phyloP scores from a whole-genome alignment of 257 asterid genomes.

The Nicotiana knightiana region DNA sequence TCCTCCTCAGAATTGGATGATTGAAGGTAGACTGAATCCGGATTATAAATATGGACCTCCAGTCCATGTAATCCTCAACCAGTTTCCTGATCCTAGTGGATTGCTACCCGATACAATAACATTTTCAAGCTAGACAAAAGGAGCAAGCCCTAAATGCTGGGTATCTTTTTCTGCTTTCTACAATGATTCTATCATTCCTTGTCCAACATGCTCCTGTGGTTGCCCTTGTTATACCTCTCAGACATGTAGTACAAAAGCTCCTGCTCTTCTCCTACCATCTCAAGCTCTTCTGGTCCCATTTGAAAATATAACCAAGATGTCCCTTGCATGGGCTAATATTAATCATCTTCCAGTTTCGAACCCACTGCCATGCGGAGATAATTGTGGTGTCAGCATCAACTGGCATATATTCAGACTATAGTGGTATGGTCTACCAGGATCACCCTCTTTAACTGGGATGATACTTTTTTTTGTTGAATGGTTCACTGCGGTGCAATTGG shows the following conservation, averaged over 20 bases:
- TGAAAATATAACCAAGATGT: slow-evolving; percentile 47
- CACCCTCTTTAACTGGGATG: slow-evolving; percentile 91
- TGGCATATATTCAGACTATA: slow-evolving; percentile 81
- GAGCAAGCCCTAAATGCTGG: slow-evolving; percentile 70
- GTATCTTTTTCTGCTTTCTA: slow-evolving; percentile 88
- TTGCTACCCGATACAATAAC: slow-evolving; percentile 40
- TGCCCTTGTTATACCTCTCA: slow-evolving; percentile 35
- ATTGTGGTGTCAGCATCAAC: slow-evolving; percentile 83
- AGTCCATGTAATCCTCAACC: slow-evolving; percentile 61
- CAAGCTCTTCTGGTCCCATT: slow-evolving; percentile 76
- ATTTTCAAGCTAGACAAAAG: slow-evolving; percentile 71
- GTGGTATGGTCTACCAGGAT: slow-evolving; percentile 81
- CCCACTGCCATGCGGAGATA: slow-evolving; percentile 74
- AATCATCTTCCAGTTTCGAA: slow-evolving; percentile 57
- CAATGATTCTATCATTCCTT: slow-evolving; percentile 83
- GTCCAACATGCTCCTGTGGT: slow-evolving; percentile 87
- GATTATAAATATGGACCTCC: slow-evolving; percentile 84
- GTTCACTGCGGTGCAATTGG: slow-evolving; percentile 71
- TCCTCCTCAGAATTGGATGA: slow-evolving; percentile 82
- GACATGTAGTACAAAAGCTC: slow-evolving; percentile 48
- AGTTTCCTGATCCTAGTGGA: slow-evolving; percentile 64
- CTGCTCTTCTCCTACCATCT: slow-evolving; percentile 74
- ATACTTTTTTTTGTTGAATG: slow-evolving; percentile 52
- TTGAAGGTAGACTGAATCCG: slow-evolving; percentile 66
- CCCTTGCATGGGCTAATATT: slow-evolving; percentile 72